Conservation (phyloP, 345 rosid genomes). For the Moricandia arvensis region DNA sequence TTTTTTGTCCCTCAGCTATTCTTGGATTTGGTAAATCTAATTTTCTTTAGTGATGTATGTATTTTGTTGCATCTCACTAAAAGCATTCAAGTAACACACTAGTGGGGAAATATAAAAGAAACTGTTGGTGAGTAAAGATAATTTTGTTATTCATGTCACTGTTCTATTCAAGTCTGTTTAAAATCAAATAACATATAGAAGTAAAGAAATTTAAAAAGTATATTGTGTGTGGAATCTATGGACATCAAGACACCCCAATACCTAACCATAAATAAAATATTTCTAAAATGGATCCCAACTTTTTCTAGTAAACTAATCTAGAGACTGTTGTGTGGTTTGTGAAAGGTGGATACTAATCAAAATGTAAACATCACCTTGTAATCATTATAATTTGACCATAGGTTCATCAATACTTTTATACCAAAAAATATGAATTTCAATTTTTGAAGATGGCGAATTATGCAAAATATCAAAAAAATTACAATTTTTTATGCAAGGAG, state of each 20-base stretch:
- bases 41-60: background rate
- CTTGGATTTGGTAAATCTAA: slow-evolving; percentile 38
- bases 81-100: too few species aligned
- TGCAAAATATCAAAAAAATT: too few species aligned
- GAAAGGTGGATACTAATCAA: background rate
- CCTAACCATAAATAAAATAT: background rate
- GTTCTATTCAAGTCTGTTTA: background rate
- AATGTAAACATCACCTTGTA: too few species aligned
- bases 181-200: background rate
- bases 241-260: slow-evolving; percentile 10
- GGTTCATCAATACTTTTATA: too few species aligned
- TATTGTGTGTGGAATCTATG: background rate
- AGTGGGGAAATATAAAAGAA: too few species aligned
- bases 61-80: background rate
- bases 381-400: too few species aligned
- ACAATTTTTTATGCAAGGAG: too few species aligned
- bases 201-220: background rate
- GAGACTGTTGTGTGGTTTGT: background rate
- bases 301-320: background rate
- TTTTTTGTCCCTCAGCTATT: background rate
- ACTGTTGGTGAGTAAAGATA: background rate
- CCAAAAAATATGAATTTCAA: too few species aligned
- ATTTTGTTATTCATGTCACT: slow-evolving; percentile 17
- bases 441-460: too few species aligned
- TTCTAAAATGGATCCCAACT: background rate